phyloP scores from a whole-genome alignment of 495 filamentous ascomycete genomes.

The Penicillium odoratum region DNA sequence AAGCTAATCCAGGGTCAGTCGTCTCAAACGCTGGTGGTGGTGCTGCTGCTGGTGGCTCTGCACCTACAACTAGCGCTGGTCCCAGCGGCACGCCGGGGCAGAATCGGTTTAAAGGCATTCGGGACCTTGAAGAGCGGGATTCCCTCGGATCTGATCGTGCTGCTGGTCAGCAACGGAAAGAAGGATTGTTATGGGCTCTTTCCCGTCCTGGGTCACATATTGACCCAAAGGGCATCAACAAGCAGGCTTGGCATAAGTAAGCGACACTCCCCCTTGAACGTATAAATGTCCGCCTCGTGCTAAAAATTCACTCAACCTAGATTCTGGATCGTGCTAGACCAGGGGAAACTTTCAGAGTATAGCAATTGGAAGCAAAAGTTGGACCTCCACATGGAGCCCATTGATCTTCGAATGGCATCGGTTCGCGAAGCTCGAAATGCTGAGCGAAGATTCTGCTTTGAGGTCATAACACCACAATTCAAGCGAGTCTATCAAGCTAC shows the following conservation, averaged over 20 bases:
- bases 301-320: slow-evolving; percentile 42
- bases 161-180: slow-evolving; percentile 67
- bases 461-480: slow-evolving; percentile 95
- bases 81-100: slow-evolving; percentile 46
- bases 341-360: slow-evolving; percentile 95
- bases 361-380: slow-evolving; percentile 99
- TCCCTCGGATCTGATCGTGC: slow-evolving; percentile 43
- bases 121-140: slow-evolving; percentile 84
- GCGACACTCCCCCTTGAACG: slow-evolving; percentile 34
- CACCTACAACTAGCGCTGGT: slow-evolving; percentile 36
- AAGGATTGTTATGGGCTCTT: slow-evolving; percentile 91
- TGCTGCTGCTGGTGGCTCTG: slow-evolving; percentile 17
- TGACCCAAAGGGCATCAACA: slow-evolving; percentile 91
- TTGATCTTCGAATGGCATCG: slow-evolving; percentile 94
- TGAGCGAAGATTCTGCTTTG: slow-evolving; percentile 95
- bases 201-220: slow-evolving; percentile 92
- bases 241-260: slow-evolving; percentile 99
- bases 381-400: slow-evolving; percentile 97
- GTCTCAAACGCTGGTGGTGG: slow-evolving; percentile 27
- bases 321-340: slow-evolving; percentile 98
- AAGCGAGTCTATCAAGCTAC: slow-evolving; percentile 98
- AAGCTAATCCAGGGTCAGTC: slow-evolving; percentile 38
- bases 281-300: not conserved
- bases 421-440: slow-evolving; percentile 93
- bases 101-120: slow-evolving; percentile 81